These are phyloP conservation scores for Acanthamoeba castellanii DNA, from an alignment of 208 protist genomes.

Conservation along the genomic window DNA sequence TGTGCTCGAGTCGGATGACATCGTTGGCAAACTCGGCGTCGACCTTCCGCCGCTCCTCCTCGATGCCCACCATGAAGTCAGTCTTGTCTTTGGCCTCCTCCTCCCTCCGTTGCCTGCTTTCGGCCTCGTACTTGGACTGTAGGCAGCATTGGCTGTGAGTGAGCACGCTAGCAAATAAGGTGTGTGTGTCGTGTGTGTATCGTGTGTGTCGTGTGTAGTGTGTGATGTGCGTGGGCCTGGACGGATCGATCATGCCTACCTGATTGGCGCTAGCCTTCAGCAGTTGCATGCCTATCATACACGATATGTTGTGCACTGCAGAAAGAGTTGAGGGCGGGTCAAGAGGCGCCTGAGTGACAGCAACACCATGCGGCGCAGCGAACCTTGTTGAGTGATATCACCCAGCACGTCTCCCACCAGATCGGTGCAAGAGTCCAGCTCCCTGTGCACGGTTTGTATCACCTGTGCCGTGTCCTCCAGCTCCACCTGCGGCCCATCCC, in stretches of 20 bases:
- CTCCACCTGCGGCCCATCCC: conserved; percentile 29
- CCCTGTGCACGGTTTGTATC: conserved; percentile 1
- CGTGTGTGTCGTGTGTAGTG: too few relatives aligned
- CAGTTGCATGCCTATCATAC: conserved; percentile 59
- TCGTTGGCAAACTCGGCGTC: conserved; percentile 44
- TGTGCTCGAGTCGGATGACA: conserved; percentile 29
- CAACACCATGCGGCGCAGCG: neutral
- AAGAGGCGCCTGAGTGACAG: neutral
- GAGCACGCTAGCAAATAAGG: neutral
- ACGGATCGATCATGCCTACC: too few relatives aligned
- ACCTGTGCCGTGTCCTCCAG: conserved; percentile 30
- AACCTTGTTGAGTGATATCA: conserved; percentile 64
- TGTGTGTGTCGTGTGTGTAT: neutral
- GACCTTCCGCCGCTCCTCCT: conserved; percentile 4
- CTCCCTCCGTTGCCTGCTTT: conserved; percentile 8
- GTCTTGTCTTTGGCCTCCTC: conserved; percentile 22
- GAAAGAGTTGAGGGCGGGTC: neutral
- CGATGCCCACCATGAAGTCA: conserved; percentile 21
- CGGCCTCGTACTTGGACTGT: conserved; percentile 46
- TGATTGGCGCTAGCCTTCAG: conserved; percentile 45
- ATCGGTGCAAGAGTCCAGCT: conserved; percentile 37
- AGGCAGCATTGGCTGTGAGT: neutral
- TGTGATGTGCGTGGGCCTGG: neutral
- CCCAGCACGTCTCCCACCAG: conserved; percentile 41
- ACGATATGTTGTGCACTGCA: conserved; percentile 55